Conservation (phyloP, 495 filamentous ascomycete genomes). For the Durotheca rogersii region DNA sequence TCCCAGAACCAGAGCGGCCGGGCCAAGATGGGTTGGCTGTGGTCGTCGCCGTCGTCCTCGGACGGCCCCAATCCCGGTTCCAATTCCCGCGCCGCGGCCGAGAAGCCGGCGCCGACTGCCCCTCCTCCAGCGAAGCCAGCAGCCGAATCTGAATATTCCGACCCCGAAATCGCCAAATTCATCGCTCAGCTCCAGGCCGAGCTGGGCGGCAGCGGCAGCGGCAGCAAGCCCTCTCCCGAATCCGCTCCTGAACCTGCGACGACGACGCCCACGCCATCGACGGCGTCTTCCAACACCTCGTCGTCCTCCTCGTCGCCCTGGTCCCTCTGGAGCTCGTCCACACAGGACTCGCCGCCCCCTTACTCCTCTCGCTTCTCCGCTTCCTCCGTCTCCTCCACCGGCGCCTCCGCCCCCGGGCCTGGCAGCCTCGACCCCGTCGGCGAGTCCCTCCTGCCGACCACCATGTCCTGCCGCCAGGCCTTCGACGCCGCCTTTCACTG, state of each 20-base stretch:
- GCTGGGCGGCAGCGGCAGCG: slow-evolving; percentile 11
- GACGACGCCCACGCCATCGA: slow-evolving; percentile 5
- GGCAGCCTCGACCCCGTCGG: slow-evolving; percentile 39
- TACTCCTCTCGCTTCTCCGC: background rate
- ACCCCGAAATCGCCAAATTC: slow-evolving; percentile 48
- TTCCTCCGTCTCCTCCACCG: slow-evolving; percentile 17
- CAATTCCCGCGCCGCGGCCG: slow-evolving; percentile 9
- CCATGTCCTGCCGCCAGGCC: slow-evolving; percentile 82
- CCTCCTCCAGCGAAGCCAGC: slow-evolving; percentile 14
- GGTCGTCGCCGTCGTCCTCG: slow-evolving; percentile 36
- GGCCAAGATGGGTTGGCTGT: slow-evolving; percentile 56
- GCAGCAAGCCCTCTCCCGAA: slow-evolving; percentile 7
- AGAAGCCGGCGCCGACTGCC: slow-evolving; percentile 4
- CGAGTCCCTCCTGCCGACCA: slow-evolving; percentile 69
- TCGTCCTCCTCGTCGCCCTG: slow-evolving; percentile 13
- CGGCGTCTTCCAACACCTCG: slow-evolving; percentile 3
- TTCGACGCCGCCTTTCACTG: slow-evolving; percentile 97
- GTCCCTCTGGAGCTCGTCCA: slow-evolving; percentile 22
- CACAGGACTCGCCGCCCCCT: background rate
- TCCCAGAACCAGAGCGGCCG: no score
- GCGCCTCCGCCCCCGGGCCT: slow-evolving; percentile 11
- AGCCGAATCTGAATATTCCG: slow-evolving; percentile 28
- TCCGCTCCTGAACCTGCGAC: slow-evolving; percentile 6
- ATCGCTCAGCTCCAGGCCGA: slow-evolving; percentile 41
- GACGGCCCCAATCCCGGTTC: slow-evolving; percentile 6